Conservation (phyloP, 306 rosid species). For the Purshia tridentata region DNA sequence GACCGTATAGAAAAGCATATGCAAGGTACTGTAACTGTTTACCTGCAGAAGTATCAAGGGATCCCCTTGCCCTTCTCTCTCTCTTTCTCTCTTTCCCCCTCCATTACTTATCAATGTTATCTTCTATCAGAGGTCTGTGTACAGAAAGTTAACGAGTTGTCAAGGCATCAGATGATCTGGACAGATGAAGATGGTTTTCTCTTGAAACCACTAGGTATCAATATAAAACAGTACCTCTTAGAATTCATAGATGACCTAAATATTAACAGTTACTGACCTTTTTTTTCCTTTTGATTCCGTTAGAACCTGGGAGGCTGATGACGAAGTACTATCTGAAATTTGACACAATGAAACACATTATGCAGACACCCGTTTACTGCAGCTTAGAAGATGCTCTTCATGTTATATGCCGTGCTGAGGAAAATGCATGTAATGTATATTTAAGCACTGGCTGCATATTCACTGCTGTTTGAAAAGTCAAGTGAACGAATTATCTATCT, state of each 20-base stretch:
- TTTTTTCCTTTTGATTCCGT: slow-evolving; percentile 19
- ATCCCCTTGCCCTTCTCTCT: not conserved
- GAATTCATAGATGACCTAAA: slow-evolving; percentile 20
- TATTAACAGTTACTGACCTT: slow-evolving; percentile 24
- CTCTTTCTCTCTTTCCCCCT: slow-evolving; percentile 7
- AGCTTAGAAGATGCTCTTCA: slow-evolving; percentile 76
- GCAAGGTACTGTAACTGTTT: slow-evolving; percentile 56
- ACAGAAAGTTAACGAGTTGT: slow-evolving; percentile 78
- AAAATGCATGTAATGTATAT: slow-evolving; percentile 69
- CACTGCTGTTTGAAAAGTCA: slow-evolving; percentile 15
- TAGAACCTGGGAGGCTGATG: slow-evolving; percentile 96
- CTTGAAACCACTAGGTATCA: slow-evolving; percentile 82
- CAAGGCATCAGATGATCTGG: slow-evolving; percentile 79
- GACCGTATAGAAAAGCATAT: slow-evolving; percentile 64
- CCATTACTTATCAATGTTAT: slow-evolving; percentile 23
- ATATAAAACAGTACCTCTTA: slow-evolving; percentile 11
- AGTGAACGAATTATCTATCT: slow-evolving; percentile 30
- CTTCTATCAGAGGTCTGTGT: slow-evolving; percentile 65
- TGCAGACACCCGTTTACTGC: slow-evolving; percentile 75
- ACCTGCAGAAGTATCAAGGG: not conserved
- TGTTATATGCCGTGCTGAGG: slow-evolving; percentile 81
- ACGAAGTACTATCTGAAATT: slow-evolving; percentile 94
- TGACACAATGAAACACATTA: slow-evolving; percentile 87
- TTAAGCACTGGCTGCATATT: slow-evolving; percentile 11
- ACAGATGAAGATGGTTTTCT: slow-evolving; percentile 95